These are phyloP conservation scores for Thelonectria olida DNA, from an alignment of 2,329 filamentous ascomycete genomes.

Conservation along the genomic window DNA sequence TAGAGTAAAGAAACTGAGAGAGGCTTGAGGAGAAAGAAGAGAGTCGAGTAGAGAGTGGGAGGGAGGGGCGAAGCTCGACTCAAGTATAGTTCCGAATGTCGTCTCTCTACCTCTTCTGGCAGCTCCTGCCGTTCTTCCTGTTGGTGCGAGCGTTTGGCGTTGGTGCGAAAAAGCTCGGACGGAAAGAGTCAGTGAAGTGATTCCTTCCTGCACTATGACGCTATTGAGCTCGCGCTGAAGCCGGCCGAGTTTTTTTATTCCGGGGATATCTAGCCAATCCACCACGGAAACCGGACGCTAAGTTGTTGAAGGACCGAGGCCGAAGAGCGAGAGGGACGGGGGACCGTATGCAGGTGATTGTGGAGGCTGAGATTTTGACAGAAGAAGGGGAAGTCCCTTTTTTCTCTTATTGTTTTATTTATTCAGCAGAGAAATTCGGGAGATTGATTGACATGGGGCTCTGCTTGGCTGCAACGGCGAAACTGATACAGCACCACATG, in stretches of 20 bases:
- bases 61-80: conserved; percentile 15
- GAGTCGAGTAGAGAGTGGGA: background rate
- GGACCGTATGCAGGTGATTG: conserved; percentile 2
- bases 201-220: conserved; percentile 35
- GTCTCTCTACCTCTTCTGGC: background rate
- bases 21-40: conserved; percentile 1
- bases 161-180: background rate
- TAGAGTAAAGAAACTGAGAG: no score
- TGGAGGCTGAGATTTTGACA: background rate
- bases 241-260: conserved; percentile 14
- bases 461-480: background rate
- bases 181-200: background rate
- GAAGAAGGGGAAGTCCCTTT: background rate
- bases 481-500: background rate
- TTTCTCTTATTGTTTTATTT: background rate
- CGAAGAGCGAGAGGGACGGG: background rate
- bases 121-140: background rate
- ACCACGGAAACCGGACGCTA: background rate
- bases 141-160: conserved; percentile 3
- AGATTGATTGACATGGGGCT: background rate
- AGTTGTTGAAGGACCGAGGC: conserved; percentile 9
- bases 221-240: conserved; percentile 15
- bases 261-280: conserved; percentile 13
- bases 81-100: conserved; percentile 4
- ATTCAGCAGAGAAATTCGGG: background rate